A percentile compares a stretch with the other conserved stretches of the same genome.
Conservation (phyloP, 352 stramenopile species). For the Globisporangium carolinianum region DNA sequence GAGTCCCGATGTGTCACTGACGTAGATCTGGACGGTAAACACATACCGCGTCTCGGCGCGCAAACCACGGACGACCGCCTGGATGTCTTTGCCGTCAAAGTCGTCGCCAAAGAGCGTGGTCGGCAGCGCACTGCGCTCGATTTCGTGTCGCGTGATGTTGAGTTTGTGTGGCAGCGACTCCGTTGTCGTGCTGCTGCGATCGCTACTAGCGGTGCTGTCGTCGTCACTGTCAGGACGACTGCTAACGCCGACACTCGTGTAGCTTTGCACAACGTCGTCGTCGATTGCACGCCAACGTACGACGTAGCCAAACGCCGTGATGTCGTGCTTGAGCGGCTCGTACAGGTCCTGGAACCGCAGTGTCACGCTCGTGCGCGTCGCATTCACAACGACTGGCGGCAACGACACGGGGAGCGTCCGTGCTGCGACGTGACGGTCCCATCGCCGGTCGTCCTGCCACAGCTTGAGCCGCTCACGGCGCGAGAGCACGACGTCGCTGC, state of each 20-base stretch:
- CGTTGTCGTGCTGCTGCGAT: neutral
- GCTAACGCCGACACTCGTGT: no score
- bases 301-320: slow-evolving; percentile 63
- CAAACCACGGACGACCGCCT: slow-evolving; percentile 43
- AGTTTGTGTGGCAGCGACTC: slow-evolving; percentile 10
- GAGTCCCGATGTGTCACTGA: slow-evolving; percentile 45
- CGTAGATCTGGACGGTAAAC: slow-evolving; percentile 62
- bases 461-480: slow-evolving; percentile 70
- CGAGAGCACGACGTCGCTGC: slow-evolving; percentile 30
- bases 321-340: slow-evolving; percentile 49
- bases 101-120: slow-evolving; percentile 67
- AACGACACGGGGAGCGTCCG: slow-evolving; percentile 63
- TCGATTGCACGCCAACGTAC: slow-evolving; percentile 38
- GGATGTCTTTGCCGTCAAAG: slow-evolving; percentile 73
- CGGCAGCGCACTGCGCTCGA: slow-evolving; percentile 53
- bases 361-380: slow-evolving; percentile 37
- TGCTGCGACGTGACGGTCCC: slow-evolving; percentile 53
- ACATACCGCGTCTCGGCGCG: slow-evolving; percentile 53
- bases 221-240: neutral
- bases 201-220: neutral
- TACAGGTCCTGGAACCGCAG: slow-evolving; percentile 76
- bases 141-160: slow-evolving; percentile 44
- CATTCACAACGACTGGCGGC: slow-evolving; percentile 53
- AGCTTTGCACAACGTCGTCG: neutral
- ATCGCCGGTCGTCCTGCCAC: slow-evolving; percentile 74